Conservation (phyloP, 306 rosid species). For the Gillenia trifoliata region DNA sequence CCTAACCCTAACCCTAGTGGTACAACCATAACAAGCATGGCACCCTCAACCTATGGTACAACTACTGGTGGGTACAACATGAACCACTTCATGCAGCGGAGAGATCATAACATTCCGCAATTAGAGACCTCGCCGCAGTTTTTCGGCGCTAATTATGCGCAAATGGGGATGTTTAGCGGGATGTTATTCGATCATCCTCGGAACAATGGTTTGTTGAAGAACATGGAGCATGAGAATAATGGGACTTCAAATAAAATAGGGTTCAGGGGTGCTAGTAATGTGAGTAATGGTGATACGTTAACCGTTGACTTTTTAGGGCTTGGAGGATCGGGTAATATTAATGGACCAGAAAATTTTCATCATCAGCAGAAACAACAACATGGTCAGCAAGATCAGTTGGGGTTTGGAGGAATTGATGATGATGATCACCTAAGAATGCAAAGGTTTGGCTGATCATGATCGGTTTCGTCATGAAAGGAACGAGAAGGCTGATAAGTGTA, state of each 20-base stretch:
- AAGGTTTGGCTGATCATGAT: not conserved
- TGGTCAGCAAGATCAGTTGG: slow-evolving; percentile 31
- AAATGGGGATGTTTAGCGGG: slow-evolving; percentile 49
- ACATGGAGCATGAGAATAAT: slow-evolving; percentile 34
- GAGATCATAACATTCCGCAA: slow-evolving; percentile 5
- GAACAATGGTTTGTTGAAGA: slow-evolving; percentile 21
- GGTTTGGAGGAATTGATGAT: slow-evolving; percentile 38
- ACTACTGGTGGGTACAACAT: slow-evolving; percentile 19
- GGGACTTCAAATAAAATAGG: slow-evolving; percentile 3
- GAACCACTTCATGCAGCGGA: slow-evolving; percentile 38
- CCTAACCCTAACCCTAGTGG: not conserved
- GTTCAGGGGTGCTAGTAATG: slow-evolving; percentile 23
- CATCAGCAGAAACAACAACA: slow-evolving; percentile 23
- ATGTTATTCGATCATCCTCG: slow-evolving; percentile 43
- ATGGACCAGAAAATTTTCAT: slow-evolving; percentile 33
- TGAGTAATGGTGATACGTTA: slow-evolving; percentile 41
- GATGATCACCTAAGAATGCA: not conserved
- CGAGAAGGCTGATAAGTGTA: not conserved
- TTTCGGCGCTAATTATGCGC: slow-evolving; percentile 9
- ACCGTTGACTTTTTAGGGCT: slow-evolving; percentile 78
- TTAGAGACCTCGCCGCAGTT: slow-evolving; percentile 26
- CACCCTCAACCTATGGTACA: slow-evolving; percentile 29
- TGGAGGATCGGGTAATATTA: slow-evolving; percentile 17
- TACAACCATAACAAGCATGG: slow-evolving; percentile 36
- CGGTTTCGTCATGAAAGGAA: not conserved